Evolutionary conservation across 192 early-diverging fungal species (phyloP).

Genomic region (Dissophora globulifera): DNA sequence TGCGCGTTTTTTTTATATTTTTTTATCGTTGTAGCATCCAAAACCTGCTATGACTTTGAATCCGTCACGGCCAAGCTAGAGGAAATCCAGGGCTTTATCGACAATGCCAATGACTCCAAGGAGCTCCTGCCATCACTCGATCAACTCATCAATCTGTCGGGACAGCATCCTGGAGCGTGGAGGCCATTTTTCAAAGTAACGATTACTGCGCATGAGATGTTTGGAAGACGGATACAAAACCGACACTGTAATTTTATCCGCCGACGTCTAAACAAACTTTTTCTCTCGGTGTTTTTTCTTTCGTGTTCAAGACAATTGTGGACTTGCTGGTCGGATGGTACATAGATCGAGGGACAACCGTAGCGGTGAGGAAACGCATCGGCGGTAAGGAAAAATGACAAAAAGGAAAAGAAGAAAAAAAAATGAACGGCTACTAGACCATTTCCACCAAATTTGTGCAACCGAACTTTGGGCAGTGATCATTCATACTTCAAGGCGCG

Average conservation of each 20-base stretch:
- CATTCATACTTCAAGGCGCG: too few species aligned
- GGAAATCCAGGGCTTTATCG: slow-evolving; percentile 12
- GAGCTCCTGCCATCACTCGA: slow-evolving; percentile 15
- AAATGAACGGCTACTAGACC: too few species aligned
- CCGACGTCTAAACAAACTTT: neutral
- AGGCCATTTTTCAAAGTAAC: slow-evolving; percentile 36
- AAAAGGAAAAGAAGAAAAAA: too few species aligned
- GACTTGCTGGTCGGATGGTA: slow-evolving; percentile 79
- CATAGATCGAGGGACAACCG: slow-evolving; percentile 63
- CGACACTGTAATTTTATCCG: neutral
- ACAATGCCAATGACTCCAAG: slow-evolving; percentile 22
- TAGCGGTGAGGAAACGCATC: slow-evolving; percentile 54
- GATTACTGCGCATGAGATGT: neutral
- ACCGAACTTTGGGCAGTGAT: too few species aligned
- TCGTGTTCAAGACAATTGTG: slow-evolving; percentile 57
- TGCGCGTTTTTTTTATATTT: too few species aligned
- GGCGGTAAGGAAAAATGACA: slow-evolving; percentile 56
- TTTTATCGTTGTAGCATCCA: slow-evolving; percentile 7
- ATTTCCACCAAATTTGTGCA: neutral
- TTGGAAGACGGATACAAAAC: neutral
- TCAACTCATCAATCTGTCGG: slow-evolving; percentile 15
- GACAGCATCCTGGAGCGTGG: slow-evolving; percentile 30
- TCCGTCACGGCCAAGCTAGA: slow-evolving; percentile 10
- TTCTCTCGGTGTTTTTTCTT: neutral
- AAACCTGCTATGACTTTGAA: slow-evolving; percentile 8